Base-by-base conservation (phyloP, 805 yeast species). In the Lipomyces orientalis region DNA sequence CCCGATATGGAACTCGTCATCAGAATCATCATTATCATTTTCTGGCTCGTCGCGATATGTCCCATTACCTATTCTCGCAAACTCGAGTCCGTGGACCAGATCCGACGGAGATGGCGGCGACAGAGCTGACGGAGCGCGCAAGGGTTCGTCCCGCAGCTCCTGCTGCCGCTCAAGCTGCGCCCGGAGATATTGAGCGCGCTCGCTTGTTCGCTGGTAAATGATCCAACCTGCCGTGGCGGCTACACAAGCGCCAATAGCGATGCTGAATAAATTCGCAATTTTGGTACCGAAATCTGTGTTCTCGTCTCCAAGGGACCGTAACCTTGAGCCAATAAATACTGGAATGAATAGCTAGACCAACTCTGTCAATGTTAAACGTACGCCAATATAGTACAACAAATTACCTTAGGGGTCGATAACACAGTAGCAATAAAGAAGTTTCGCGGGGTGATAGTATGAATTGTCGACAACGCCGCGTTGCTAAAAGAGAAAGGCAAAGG, bases 401-500 rank as follows among this genome's bases (percentile, higher is more conserved):
- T 2, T 25, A 67, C 71, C 69, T 71, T 95, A 7, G 98, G 98
- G 0, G 97, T 86, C 1, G 97, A 87, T 43, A 91, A 76, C 0
- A 87, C 71, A 31, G 93, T 88, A 0, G 97, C 97, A 39, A 88
- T 75, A 1, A 88, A 80, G 76, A 90, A 94, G 33, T 87, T 86
- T 54, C 78, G 68, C 1, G 88, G 79, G 0, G 88, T 81, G 12
- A 94, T 83, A 19, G 91, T 90, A 0, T 96, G 97, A 14, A 94
- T 85, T 1, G 96, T 89, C 9, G 97, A 95, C 71, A 95, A 82
- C 0, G 97, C 98, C 3, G 97, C 98, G 75, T 94, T 94, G 0
- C 95, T 89, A 39, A 94, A 80, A 1, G 97, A 92, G 76, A 93
- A 95, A 0, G 98, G 98, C 74, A 94, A 84, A 0, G 99, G 99